phyloP scores from a whole-genome alignment of 2,329 filamentous ascomycete genomes.

The Trichophyton schoenleinii region DNA sequence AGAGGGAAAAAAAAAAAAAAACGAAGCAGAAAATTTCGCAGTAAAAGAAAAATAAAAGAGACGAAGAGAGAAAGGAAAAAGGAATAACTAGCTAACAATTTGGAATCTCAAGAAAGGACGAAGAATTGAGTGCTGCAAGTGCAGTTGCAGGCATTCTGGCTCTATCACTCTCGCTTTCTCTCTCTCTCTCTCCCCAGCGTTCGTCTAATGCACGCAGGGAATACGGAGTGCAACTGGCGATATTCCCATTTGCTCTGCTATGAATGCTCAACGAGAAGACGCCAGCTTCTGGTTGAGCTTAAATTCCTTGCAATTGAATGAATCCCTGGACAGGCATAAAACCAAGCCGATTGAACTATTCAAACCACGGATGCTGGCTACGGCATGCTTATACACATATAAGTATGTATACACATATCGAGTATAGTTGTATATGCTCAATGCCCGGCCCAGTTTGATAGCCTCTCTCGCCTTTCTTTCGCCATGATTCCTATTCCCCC shows the following conservation, averaged over 20 bases:
- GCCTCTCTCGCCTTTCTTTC: too few relatives aligned
- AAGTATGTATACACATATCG: neutral
- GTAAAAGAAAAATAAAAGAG: neutral
- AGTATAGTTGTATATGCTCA: too few relatives aligned
- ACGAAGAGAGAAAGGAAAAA: neutral
- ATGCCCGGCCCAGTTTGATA: neutral
- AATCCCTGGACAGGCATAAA: neutral
- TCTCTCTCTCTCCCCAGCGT: neutral
- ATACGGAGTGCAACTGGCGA: neutral
- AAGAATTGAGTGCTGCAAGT: conserved; percentile 1
- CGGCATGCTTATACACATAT: neutral
- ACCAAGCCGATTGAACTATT: neutral
- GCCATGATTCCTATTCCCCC: too few relatives aligned
- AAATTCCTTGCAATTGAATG: neutral
- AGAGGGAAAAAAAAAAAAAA: neutral
- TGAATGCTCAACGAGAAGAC: neutral
- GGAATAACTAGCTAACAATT: neutral
- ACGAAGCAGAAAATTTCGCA: neutral
- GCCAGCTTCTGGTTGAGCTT: neutral
- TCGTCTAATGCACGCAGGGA: neutral
- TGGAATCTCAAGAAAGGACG: neutral
- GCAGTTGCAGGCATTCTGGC: neutral
- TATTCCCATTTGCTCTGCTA: neutral
- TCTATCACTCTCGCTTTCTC: neutral
- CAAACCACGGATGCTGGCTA: neutral